Evolutionary conservation across 345 rosid genomes (phyloP).

Genomic region (Hypericum perforatum): DNA sequence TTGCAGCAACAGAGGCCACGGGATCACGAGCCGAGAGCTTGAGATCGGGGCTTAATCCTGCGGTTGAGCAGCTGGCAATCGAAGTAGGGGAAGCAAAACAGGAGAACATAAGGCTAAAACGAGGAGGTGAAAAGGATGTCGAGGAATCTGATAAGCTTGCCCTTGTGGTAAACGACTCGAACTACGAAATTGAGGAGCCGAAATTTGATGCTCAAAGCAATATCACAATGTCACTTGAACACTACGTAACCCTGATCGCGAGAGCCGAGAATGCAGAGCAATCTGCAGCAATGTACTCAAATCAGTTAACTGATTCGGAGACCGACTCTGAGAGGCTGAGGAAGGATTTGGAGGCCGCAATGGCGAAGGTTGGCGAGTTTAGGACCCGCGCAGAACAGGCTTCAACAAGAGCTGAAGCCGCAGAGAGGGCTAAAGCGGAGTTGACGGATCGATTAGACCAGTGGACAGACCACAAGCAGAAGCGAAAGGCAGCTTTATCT

Average conservation of each 20-base stretch:
- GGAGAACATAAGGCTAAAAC: slow-evolving; percentile 21
- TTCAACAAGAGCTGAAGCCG: slow-evolving; percentile 33
- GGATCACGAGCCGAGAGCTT: slow-evolving; percentile 24
- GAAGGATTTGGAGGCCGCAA: slow-evolving; percentile 31
- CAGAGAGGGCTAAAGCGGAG: slow-evolving; percentile 36
- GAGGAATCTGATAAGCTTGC: slow-evolving; percentile 12
- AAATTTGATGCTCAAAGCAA: slow-evolving; percentile 5
- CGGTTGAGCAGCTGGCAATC: slow-evolving; percentile 25
- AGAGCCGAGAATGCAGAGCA: slow-evolving; percentile 19
- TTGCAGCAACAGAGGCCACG: slow-evolving; percentile 33
- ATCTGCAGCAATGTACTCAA: slow-evolving; percentile 5
- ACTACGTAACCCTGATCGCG: slow-evolving; percentile 21
- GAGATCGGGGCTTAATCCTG: slow-evolving; percentile 24
- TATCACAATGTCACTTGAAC: slow-evolving; percentile 22
- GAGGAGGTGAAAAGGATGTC: slow-evolving; percentile 9
- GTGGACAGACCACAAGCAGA: slow-evolving; percentile 34
- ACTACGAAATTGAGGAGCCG: too few species aligned
- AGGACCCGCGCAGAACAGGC: slow-evolving; percentile 46
- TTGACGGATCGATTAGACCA: slow-evolving; percentile 32
- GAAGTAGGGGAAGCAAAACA: slow-evolving; percentile 29
- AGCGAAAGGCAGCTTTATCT: slow-evolving; percentile 35
- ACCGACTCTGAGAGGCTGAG: slow-evolving; percentile 22
- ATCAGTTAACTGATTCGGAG: slow-evolving; percentile 5
- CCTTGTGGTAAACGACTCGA: background rate
- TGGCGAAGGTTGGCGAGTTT: slow-evolving; percentile 25